These are phyloP conservation scores for Zasmidium citrigriseum DNA, from an alignment of 2,329 filamentous ascomycete species.

Conservation along the genomic window DNA sequence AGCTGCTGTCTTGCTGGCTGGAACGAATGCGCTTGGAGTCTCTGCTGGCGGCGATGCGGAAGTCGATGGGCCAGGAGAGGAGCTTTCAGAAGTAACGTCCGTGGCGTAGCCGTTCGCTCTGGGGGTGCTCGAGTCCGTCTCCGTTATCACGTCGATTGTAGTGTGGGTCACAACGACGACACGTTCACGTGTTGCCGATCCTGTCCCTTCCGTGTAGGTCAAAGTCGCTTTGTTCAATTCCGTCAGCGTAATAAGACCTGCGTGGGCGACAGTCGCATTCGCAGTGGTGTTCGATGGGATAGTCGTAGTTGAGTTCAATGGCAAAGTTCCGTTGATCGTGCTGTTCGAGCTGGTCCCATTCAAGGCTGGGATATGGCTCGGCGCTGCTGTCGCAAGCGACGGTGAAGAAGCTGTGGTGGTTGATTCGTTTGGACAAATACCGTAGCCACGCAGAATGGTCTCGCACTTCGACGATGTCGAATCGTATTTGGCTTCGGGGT, in stretches of 20 bases:
- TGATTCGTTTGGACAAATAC: conserved; percentile 10
- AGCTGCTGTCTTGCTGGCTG: conserved; percentile 6
- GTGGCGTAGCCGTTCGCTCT: neutral
- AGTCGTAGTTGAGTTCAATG: neutral
- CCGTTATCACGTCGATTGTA: neutral
- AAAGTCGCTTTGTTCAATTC: conserved; percentile 6
- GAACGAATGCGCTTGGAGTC: neutral
- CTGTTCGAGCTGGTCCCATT: neutral
- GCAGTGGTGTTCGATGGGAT: neutral
- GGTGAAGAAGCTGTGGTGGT: neutral
- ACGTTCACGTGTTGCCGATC: conserved; percentile 2
- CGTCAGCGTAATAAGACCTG: neutral
- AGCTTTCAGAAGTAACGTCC: neutral
- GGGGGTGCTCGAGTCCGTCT: neutral
- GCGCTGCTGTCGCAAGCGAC: neutral
- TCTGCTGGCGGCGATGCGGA: neutral
- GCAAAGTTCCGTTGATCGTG: neutral
- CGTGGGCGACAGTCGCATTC: neutral
- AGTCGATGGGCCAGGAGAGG: neutral
- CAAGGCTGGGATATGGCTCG: neutral
- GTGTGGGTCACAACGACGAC: conserved; percentile 16
- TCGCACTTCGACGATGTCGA: conserved; percentile 18
- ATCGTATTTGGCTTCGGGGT: conserved; percentile 15
- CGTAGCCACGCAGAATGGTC: conserved; percentile 17
- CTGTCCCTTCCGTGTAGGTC: conserved; percentile 13